Percentiles rank a stretch among this genome's conserved stretches.
These are phyloP conservation scores for Nicotiana knightiana DNA, from an alignment of 257 asterid genomes.

Conservation along the genomic window DNA sequence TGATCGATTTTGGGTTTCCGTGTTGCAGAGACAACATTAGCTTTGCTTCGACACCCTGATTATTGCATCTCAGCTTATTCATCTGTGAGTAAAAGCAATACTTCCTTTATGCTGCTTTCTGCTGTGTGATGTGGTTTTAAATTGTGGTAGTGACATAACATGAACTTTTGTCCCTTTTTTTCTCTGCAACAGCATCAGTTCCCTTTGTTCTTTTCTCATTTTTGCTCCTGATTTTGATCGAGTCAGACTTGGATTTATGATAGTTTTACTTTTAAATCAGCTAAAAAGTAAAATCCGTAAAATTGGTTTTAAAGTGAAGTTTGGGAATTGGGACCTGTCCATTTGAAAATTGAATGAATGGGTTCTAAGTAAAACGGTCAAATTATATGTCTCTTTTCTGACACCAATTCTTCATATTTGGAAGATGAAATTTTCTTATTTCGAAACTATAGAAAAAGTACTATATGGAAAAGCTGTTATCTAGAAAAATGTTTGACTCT, in stretches of 20 bases:
- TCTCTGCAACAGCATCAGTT: neutral
- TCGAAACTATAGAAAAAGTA: neutral
- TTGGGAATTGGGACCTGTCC: neutral
- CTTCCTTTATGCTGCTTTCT: neutral
- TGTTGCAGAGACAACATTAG: conserved; percentile 86
- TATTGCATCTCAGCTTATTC: conserved; percentile 91
- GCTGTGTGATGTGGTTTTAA: neutral
- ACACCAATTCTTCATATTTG: neutral
- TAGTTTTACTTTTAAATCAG: neutral
- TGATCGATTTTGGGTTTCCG: conserved; percentile 7
- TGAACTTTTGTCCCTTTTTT: neutral
- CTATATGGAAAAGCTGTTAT: neutral
- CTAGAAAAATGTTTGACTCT: neutral
- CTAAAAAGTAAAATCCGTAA: neutral
- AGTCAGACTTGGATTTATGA: neutral
- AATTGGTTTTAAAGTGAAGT: neutral
- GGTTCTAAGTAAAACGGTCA: neutral
- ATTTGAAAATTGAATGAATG: neutral
- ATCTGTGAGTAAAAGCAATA: conserved; percentile 49
- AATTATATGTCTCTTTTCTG: neutral
- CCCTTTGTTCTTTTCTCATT: neutral
- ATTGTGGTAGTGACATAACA: neutral
- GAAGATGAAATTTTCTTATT: neutral
- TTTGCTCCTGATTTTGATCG: neutral
- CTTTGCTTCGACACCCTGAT: conserved; percentile 96